phyloP scores from a whole-genome alignment of 2,329 filamentous ascomycete species.

The Sporothrix brunneoviolacea region DNA sequence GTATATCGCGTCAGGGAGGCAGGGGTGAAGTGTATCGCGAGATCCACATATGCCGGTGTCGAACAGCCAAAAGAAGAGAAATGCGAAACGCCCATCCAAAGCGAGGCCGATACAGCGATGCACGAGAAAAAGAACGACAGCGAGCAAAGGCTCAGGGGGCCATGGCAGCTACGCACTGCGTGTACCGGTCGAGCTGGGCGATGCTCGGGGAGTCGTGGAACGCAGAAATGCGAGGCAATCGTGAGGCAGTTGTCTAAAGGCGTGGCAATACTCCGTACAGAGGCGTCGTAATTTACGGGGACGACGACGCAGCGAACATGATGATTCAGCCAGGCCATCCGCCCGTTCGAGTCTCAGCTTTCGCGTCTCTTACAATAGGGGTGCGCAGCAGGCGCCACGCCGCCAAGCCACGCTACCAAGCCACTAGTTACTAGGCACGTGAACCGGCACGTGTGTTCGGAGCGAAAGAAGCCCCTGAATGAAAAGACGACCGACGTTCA shows the following conservation, averaged over 20 bases:
- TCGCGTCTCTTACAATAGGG: not conserved
- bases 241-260: not conserved
- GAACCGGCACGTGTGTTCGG: too few relatives aligned
- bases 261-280: not conserved
- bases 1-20: too few relatives aligned
- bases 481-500: too few relatives aligned
- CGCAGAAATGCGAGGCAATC: not conserved
- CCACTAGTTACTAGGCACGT: too few relatives aligned
- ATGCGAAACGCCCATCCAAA: not conserved
- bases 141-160: not conserved
- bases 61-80: not conserved
- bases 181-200: not conserved
- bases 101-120: not conserved
- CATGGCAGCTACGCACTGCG: not conserved
- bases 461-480: too few relatives aligned
- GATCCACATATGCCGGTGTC: too few relatives aligned
- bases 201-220: not conserved
- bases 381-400: too few relatives aligned
- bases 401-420: too few relatives aligned
- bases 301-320: not conserved
- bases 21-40: too few relatives aligned
- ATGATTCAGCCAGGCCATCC: not conserved
- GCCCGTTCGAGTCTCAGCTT: not conserved
- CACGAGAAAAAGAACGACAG: not conserved
- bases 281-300: conserved; percentile 8